Conservation (phyloP, 192 early-diverging fungal species). For the Coemansia sp. region DNA sequence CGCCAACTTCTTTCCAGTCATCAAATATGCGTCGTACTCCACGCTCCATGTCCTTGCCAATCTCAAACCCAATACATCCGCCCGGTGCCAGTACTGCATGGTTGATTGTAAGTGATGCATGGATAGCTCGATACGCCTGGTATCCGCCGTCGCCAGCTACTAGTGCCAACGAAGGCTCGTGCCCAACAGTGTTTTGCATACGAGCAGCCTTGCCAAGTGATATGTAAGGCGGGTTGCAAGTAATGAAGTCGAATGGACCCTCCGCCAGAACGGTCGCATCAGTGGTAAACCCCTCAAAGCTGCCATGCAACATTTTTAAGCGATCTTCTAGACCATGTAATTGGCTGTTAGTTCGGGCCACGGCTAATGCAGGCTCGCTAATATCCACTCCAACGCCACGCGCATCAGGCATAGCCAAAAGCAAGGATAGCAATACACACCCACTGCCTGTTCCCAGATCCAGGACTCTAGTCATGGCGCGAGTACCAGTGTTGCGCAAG, state of each 20-base stretch:
- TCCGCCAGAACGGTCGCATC: slow-evolving; percentile 17
- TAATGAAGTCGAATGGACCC: slow-evolving; percentile 61
- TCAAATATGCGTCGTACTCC: slow-evolving; percentile 58
- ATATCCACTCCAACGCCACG: slow-evolving; percentile 71
- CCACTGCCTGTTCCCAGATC: slow-evolving; percentile 80
- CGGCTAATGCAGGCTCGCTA: slow-evolving; percentile 54
- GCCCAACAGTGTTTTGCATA: slow-evolving; percentile 43
- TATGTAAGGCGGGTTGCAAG: slow-evolving; percentile 78
- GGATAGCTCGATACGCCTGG: slow-evolving; percentile 60
- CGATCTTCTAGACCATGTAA: slow-evolving; percentile 40
- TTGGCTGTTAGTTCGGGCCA: slow-evolving; percentile 59
- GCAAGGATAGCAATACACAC: slow-evolving; percentile 64
- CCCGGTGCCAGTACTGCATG: slow-evolving; percentile 24
- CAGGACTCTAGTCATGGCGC: slow-evolving; percentile 36
- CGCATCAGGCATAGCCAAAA: slow-evolving; percentile 33
- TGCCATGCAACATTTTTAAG: slow-evolving; percentile 38
- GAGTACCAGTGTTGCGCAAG: not conserved
- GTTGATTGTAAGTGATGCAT: slow-evolving; percentile 29
- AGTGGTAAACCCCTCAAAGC: slow-evolving; percentile 49
- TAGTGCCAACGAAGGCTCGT: slow-evolving; percentile 69
- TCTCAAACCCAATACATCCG: slow-evolving; percentile 58
- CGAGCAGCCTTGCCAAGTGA: slow-evolving; percentile 35
- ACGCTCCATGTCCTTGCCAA: slow-evolving; percentile 63
- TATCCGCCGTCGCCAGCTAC: slow-evolving; percentile 66
- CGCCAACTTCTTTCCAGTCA: slow-evolving; percentile 44